Base-by-base conservation (phyloP, 129 eudicot species). In the Silybum marianum region DNA sequence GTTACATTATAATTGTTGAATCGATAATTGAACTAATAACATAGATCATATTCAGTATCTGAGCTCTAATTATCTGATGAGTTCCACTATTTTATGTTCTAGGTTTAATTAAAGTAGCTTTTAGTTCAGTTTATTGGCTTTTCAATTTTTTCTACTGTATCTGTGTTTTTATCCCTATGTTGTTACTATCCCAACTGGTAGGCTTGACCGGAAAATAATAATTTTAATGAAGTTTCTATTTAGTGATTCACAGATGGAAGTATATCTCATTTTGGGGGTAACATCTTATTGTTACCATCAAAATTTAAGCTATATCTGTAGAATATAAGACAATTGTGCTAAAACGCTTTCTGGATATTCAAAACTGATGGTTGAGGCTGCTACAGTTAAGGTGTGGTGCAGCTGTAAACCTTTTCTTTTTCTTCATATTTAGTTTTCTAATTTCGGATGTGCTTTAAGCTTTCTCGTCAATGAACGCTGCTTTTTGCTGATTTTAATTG, bases 1-100 rank as follows among this genome's bases (percentile, higher is more conserved):
- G 78, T 77, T 83, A 39, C 67, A 69, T 75, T 58, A 25, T 11
- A 54, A 34, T 48, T 32, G 23, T 82, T 82, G 73, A 44, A 36
- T 71, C 16, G 32, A 38, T 24, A 76, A 7, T 26, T 70, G 36
- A 65, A 77, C 39, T 66, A 36, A n/a, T 25, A 82, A 69, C n/a
- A 12, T 18, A 65, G 38, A 65, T 22, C 54, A 19, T 60, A 32
- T 21, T 62, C 26, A 19, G 6, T 21, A 62, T 62, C 26, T 21
- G 69, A 62, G 69, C 26, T 62, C 13, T n/a, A 21, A 21, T 62
- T 19, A 7, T 7, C 11, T 62, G 25, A n/a, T 9, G 24, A 60
- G 67, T 60, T 60, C 26, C 69, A 19, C 25, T 11, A 21, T 23
- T 63, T 23, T 63, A 63, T 63, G 69, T 22, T 63, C 26, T 24